These are phyloP conservation scores for Penstemon newberryi DNA, from an alignment of 257 asterid genomes.

Conservation along the genomic window DNA sequence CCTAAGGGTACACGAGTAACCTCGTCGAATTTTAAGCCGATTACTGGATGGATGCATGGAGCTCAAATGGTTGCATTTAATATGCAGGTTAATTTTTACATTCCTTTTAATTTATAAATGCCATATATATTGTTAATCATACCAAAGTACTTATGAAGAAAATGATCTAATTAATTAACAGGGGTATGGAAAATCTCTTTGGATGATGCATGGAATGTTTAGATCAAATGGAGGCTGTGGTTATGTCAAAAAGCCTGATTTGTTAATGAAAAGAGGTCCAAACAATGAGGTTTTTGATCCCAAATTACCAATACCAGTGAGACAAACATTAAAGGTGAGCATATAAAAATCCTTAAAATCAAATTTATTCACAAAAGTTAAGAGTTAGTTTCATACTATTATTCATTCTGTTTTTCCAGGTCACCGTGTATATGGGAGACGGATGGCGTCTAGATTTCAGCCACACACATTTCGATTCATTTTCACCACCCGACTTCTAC, in stretches of 20 bases:
- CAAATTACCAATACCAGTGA: conserved; percentile 63
- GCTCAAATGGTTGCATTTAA: conserved; percentile 98
- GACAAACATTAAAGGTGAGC: conserved; percentile 70
- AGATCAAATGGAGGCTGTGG: conserved; percentile 90
- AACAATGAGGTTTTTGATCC: conserved; percentile 69
- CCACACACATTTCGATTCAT: conserved; percentile 87
- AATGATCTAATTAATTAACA: conserved; percentile 19
- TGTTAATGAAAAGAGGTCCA: conserved; percentile 60
- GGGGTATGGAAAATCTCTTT: conserved; percentile 92
- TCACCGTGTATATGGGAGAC: conserved; percentile 79
- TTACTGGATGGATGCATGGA: conserved; percentile 87
- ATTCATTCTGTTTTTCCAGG: conserved; percentile 41
- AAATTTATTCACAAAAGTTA: too few species aligned
- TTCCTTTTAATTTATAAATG: neutral
- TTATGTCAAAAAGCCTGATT: conserved; percentile 69
- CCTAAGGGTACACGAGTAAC: conserved; percentile 90
- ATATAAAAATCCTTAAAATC: too few species aligned
- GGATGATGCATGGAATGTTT: conserved; percentile 98
- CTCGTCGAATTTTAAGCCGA: conserved; percentile 79
- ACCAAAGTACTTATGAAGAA: too few species aligned
- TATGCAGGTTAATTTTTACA: conserved; percentile 73
- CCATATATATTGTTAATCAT: too few species aligned
- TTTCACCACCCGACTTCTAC: conserved; percentile 94
- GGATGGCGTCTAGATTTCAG: conserved; percentile 99
- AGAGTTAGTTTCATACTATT: neutral